Conservation (phyloP, 2,329 filamentous ascomycete species). For the Didymella pomorum region DNA sequence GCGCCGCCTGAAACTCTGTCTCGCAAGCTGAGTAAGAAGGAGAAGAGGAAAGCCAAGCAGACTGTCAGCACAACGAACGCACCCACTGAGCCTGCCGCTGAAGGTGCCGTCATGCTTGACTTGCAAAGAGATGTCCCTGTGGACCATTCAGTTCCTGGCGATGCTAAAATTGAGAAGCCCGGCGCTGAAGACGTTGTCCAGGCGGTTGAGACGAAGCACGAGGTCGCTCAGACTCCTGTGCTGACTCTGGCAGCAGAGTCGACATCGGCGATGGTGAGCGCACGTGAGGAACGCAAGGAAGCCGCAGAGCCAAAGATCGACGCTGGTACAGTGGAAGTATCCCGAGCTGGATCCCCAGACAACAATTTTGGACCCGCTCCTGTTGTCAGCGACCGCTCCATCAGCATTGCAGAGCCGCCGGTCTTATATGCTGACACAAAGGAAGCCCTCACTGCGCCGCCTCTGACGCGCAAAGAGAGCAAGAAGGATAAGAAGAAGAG, state of each 20-base stretch:
- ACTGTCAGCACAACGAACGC: constrained; percentile 19
- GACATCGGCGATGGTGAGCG: neutral
- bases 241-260: neutral
- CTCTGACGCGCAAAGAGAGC: constrained; percentile 34
- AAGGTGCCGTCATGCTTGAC: neutral
- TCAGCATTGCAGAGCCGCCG: constrained; percentile 17
- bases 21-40: constrained; percentile 35
- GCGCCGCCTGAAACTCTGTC: constrained; percentile 2
- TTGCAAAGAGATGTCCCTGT: neutral
- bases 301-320: neutral
- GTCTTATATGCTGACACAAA: constrained; percentile 7
- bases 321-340: neutral
- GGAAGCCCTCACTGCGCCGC: constrained; percentile 23
- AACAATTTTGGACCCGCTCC: neutral
- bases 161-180: neutral
- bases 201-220: neutral
- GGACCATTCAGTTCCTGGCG: neutral
- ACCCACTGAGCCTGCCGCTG: neutral
- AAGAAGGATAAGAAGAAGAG: constrained; percentile 46
- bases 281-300: neutral
- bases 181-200: neutral
- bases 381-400: neutral
- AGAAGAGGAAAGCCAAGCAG: constrained; percentile 32
- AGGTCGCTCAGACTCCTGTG: neutral
- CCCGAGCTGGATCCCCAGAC: neutral